A percentile compares a stretch with the other conserved stretches of the same genome.
These are phyloP conservation scores for Cercospora sp. DNA, from an alignment of 2,329 filamentous ascomycete species.

Conservation along the genomic window DNA sequence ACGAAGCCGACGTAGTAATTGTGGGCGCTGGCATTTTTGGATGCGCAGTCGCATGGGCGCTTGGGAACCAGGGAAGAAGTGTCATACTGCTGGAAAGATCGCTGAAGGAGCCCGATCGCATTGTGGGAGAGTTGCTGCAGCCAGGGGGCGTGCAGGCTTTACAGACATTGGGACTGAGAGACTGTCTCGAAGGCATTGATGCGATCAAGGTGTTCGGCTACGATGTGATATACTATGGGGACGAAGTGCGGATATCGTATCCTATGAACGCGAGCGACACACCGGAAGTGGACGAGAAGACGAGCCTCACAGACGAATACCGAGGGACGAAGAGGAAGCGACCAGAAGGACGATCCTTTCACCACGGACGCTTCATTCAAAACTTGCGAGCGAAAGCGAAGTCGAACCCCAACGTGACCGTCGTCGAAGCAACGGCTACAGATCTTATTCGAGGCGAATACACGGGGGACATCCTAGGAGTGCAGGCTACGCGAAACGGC, in stretches of 20 bases:
- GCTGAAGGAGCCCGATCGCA: conserved; percentile 89
- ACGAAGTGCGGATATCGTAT: conserved; percentile 75
- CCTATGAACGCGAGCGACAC: conserved; percentile 57
- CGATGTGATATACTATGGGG: conserved; percentile 77
- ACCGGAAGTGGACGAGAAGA: conserved; percentile 38
- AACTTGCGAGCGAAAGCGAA: conserved; percentile 74
- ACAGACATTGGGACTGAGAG: conserved; percentile 72
- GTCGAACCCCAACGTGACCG: conserved; percentile 76
- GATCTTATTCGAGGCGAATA: conserved; percentile 70
- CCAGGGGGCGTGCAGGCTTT: conserved; percentile 84
- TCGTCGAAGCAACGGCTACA: conserved; percentile 85
- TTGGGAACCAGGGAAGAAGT: conserved; percentile 85
- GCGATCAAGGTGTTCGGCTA: conserved; percentile 81
- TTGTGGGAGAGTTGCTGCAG: conserved; percentile 92
- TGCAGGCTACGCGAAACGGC: conserved; percentile 69
- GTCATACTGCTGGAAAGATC: conserved; percentile 86
- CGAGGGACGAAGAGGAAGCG: conserved; percentile 44
- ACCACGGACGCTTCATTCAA: conserved; percentile 91
- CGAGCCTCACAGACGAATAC: conserved; percentile 35
- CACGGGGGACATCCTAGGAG: conserved; percentile 74
- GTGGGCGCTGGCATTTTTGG: conserved; percentile 90
- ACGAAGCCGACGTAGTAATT: conserved; percentile 79
- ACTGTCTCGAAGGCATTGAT: conserved; percentile 88
- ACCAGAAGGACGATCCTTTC: conserved; percentile 78
- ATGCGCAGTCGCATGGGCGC: conserved; percentile 77